Percentiles rank a stretch among this genome's conserved stretches.
These are phyloP conservation scores for Eremomyces bilateralis DNA, from an alignment of 495 filamentous ascomycete species.

Conservation along the genomic window DNA sequence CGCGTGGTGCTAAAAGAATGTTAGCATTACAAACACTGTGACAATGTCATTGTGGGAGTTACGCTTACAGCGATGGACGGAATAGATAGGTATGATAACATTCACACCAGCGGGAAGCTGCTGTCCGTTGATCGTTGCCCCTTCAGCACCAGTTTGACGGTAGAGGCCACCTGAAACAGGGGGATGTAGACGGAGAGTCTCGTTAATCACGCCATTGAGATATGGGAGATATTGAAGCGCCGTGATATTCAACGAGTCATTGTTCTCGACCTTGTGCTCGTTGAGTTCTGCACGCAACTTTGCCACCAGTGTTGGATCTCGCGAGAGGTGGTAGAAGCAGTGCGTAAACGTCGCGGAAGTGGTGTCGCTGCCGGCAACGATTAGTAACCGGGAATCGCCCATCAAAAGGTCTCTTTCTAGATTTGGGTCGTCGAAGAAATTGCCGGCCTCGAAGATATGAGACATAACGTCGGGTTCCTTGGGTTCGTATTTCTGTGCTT, in stretches of 20 bases:
- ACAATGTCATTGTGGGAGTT: no score
- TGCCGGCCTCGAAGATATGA: neutral
- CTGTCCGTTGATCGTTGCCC: constrained; percentile 1
- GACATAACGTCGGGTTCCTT: neutral
- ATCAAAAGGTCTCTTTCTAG: neutral
- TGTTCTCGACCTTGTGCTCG: neutral
- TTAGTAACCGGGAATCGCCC: constrained; percentile 3
- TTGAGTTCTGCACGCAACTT: neutral
- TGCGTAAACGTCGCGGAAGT: constrained; percentile 2
- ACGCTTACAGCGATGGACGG: neutral
- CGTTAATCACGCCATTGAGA: constrained; percentile 12
- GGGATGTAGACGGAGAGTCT: constrained; percentile 9
- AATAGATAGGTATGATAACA: constrained; percentile 4
- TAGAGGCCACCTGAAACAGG: constrained; percentile 1
- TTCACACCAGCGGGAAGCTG: constrained; percentile 6
- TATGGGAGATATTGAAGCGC: constrained; percentile 5
- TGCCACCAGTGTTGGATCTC: neutral
- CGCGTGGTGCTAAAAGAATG: no score
- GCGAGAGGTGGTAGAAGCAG: constrained; percentile 2
- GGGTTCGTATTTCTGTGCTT: neutral
- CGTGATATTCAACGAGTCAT: no score
- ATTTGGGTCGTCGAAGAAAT: neutral
- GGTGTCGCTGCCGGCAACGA: constrained; percentile 5
- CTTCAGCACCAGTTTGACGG: neutral
- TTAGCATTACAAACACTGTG: no score